phyloP scores from a whole-genome alignment of 192 early-diverging fungal species.

The Pilaira anomala region DNA sequence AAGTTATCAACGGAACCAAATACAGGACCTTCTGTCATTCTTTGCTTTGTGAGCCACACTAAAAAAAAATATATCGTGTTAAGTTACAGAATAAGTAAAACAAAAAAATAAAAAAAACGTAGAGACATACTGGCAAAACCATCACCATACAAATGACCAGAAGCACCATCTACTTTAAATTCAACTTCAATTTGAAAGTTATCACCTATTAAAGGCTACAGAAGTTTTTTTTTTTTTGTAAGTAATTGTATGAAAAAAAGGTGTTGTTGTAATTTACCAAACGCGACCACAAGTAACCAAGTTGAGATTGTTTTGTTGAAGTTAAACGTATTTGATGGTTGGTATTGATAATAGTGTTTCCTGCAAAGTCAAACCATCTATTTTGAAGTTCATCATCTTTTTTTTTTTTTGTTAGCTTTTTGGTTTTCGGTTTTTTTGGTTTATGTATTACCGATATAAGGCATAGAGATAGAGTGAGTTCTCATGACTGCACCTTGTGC shows the following conservation, averaged over 20 bases:
- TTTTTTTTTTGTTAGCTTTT: too few species aligned
- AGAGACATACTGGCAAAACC: constrained; percentile 73
- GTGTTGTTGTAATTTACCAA: constrained; percentile 47
- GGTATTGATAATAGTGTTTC: constrained; percentile 85
- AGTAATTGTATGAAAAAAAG: not conserved
- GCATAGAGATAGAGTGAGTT: constrained; percentile 6
- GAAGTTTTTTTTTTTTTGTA: constrained; percentile 16
- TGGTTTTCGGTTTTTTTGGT: too few species aligned
- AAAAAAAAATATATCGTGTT: not conserved
- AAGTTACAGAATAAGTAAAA: too few species aligned
- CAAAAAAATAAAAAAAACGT: too few species aligned
- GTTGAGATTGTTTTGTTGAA: constrained; percentile 69
- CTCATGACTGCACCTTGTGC: constrained; percentile 1
- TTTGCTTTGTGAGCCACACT: constrained; percentile 84
- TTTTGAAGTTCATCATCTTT: constrained; percentile 70
- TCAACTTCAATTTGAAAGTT: constrained; percentile 91
- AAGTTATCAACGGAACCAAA: constrained; percentile 88
- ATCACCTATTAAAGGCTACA: constrained; percentile 56
- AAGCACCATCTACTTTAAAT: constrained; percentile 79
- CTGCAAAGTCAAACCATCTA: constrained; percentile 95
- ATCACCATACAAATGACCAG: constrained; percentile 81
- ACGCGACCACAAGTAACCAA: constrained; percentile 79
- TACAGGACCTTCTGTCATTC: constrained; percentile 70
- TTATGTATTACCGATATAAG: constrained; percentile 18
- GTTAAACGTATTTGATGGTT: constrained; percentile 85